A percentile compares a stretch with the other conserved stretches of the same genome.
phyloP scores from a whole-genome alignment of 352 stramenopile species.

The Phytophthora syringae region DNA sequence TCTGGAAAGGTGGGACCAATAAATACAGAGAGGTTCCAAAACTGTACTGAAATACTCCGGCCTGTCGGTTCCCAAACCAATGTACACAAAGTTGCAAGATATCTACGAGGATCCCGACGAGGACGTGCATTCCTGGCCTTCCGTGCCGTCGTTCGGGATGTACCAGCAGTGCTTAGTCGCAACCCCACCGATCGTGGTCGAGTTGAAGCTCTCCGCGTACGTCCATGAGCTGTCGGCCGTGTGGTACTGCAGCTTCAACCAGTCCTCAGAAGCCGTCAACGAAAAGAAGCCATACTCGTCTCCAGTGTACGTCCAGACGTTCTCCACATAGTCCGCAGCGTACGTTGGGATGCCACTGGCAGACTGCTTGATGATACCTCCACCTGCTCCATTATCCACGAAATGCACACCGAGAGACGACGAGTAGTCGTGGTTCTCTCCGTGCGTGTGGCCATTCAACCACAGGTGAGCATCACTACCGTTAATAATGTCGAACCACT shows the following conservation, averaged over 20 bases:
- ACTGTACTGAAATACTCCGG: too few species aligned
- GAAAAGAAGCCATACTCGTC: conserved; percentile 76
- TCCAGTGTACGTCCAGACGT: conserved; percentile 63
- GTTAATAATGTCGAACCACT: conserved; percentile 62
- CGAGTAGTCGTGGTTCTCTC: conserved; percentile 63
- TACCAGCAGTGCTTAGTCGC: too few species aligned
- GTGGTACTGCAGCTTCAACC: conserved; percentile 73
- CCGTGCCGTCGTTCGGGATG: conserved; percentile 53
- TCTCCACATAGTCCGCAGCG: conserved; percentile 53
- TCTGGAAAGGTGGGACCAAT: too few species aligned
- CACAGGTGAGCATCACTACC: conserved; percentile 43
- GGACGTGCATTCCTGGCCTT: conserved; percentile 39
- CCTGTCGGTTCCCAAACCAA: background rate
- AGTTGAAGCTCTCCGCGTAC: conserved; percentile 57
- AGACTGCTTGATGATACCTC: conserved; percentile 76
- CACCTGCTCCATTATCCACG: conserved; percentile 74
- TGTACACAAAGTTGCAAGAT: conserved; percentile 9
- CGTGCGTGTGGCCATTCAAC: conserved; percentile 64
- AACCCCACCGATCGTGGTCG: conserved; percentile 51
- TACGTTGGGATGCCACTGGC: conserved; percentile 67
- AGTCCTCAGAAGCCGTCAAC: conserved; percentile 56
- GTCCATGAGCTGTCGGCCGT: conserved; percentile 62
- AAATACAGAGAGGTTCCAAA: too few species aligned
- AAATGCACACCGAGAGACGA: conserved; percentile 69
- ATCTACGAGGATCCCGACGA: background rate